Base-by-base conservation (phyloP, 352 stramenopile genomes). In the Phytopythium sindhum region DNA sequence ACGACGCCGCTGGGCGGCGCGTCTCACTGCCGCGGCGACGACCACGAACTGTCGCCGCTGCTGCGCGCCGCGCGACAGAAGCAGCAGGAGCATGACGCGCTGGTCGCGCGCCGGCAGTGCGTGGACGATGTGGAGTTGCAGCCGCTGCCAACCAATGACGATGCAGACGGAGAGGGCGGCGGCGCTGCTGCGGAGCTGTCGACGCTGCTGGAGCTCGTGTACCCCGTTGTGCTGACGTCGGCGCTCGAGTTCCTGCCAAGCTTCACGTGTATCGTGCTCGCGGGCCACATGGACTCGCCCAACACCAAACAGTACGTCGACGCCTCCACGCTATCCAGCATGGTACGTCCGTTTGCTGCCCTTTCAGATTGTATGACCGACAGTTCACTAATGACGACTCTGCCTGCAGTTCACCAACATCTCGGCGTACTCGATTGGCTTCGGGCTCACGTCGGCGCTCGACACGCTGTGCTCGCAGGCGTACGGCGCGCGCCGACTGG, bases 391-490 rank as follows among this genome's bases (percentile, higher is more conserved):
- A n/a, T 57, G 33, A 1, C 15, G 26, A 42, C n/a, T 52, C 24
- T 21, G 26, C 23, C 23, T 60, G 7, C 51, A 84, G 81, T 89
- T 91, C 42, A 77, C 75, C 62, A 92, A 93, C 54, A 78, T 96
- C 55, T 79, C 85, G 33, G 81, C 76, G 10, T 78, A 85, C 47
- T 80, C 82, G 0, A 68, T 88, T 0, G 84, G 77, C 12, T 80
- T 90, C 61, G 83, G 83, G 3, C 68, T 93, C 0, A 75, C 83
- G 10, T 89, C 81, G 17, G 84, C 81, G 11, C 69, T 95, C 45
- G 86, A 95, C 63, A 95, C 86, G 63, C 68, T 95, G 19, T 93
- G 82, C 33, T 79, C 77, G 1, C 77, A 91, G 41, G 84, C 86
- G 29, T 85, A 80, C 47, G 86, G 86, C 26, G 85, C 87, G 0